A percentile compares a stretch with the other conserved stretches of the same genome.
phyloP scores from a whole-genome alignment of 148 eudicot genomes.

The Rhododendron molle region DNA sequence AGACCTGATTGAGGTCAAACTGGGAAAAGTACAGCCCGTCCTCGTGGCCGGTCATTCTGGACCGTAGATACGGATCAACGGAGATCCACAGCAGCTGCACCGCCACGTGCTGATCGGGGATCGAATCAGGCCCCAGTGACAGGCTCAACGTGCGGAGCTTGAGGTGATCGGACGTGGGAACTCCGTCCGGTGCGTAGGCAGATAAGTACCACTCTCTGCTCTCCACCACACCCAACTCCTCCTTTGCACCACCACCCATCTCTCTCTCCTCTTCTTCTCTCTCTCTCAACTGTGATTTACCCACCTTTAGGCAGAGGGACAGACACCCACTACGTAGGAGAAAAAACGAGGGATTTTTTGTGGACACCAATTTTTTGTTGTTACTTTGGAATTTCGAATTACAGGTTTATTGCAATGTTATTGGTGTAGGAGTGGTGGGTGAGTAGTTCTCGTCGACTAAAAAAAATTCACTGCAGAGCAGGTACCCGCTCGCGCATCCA shows the following conservation, averaged over 20 bases:
- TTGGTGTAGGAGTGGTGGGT: neutral
- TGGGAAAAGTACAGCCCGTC: constrained; percentile 27
- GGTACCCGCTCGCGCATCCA: too few relatives aligned
- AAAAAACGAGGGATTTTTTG: too few relatives aligned
- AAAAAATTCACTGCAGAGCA: too few relatives aligned
- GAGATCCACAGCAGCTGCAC: constrained; percentile 28
- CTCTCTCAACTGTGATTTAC: neutral
- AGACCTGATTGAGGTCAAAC: constrained; percentile 22
- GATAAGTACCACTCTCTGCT: constrained; percentile 34
- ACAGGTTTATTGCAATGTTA: neutral
- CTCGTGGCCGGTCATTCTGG: constrained; percentile 25
- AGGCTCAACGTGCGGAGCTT: constrained; percentile 20
- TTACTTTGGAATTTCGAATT: neutral
- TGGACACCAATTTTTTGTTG: neutral
- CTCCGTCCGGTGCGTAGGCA: constrained; percentile 29
- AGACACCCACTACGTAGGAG: neutral
- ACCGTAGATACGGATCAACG: constrained; percentile 32
- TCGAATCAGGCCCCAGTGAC: constrained; percentile 23
- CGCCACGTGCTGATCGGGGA: constrained; percentile 30
- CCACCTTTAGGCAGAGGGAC: neutral
- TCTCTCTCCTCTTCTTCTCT: neutral
- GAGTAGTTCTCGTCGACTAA: neutral
- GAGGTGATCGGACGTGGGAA: constrained; percentile 35
- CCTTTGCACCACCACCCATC: constrained; percentile 8
- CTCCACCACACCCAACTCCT: constrained; percentile 12